Base-by-base conservation (phyloP, 2,329 filamentous ascomycete genomes). In the Penicillium sp. region DNA sequence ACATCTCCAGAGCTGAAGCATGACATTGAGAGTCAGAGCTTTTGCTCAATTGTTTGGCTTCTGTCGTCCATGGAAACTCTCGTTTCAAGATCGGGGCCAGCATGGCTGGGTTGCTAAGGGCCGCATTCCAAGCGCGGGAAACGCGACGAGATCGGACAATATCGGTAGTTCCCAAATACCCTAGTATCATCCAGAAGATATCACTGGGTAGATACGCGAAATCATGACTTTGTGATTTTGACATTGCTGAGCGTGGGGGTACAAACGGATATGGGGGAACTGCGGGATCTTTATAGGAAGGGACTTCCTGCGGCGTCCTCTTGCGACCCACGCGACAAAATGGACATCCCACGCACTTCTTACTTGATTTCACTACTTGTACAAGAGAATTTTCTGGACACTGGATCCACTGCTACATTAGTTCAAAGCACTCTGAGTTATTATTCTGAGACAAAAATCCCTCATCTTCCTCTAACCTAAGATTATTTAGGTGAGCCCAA, bases 101-200 rank as follows among this genome's bases (percentile, higher is more conserved):
- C 53, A 80, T 71, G 38, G 74, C 70, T 13, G 75, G 70, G 50
- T 79, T 76, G 41, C 76, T 75, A 59, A 87, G 84, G 8, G 79
- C 78, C 13, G 67, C 63, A 34, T 75, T 67, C 76, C 82, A 83
- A 9, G 68, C 65, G 38, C 70, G 76, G 16, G 77, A 84, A 34
- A 86, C 79, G 21, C 75, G 75, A 47, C 82, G 83, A 63, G 77
- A 81, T 45, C 75, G 70, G 14, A 86, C 64, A 48, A 78, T 70
- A 57, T 85, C 82, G 16, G 63, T 69, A 2, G 83, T 76, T 1
- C 78, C 67, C 14, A 88, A 73, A 58, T 80, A 66, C 2, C 63
- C 71, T 34, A 82, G 55, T 50, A 87, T 71, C 45, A 84, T 74
- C 54, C 84, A 73, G 60, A 87, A 85, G 44, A 87, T 66, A 48